Conservation (phyloP, 2,329 filamentous ascomycete genomes). For the Penicillium griseofulvum region DNA sequence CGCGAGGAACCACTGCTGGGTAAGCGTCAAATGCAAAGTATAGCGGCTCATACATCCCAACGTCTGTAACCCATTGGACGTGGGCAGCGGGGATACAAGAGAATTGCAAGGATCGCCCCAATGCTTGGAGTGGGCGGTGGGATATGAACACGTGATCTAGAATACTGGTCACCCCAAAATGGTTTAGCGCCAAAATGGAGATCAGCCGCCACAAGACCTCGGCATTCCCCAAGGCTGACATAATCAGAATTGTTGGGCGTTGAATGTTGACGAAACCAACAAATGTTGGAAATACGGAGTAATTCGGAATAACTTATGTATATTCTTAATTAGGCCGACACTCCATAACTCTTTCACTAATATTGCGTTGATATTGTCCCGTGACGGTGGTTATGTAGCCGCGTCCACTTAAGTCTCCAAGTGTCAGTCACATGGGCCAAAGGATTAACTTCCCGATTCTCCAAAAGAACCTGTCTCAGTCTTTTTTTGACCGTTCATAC, state of each 20-base stretch:
- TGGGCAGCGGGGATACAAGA: conserved; percentile 19
- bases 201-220: conserved; percentile 24
- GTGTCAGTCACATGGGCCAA: conserved; percentile 40
- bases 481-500: conserved; percentile 7
- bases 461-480: conserved; percentile 14
- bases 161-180: background rate
- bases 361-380: background rate
- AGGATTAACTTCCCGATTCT: conserved; percentile 26
- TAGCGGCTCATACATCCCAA: conserved; percentile 48
- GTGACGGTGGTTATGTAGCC: conserved; percentile 16
- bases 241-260: conserved; percentile 23
- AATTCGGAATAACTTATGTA: background rate
- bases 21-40: conserved; percentile 48
- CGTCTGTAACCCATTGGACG: conserved; percentile 36
- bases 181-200: conserved; percentile 12
- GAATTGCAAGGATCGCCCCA: conserved; percentile 1
- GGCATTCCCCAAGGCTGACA: conserved; percentile 17
- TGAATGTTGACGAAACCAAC: conserved; percentile 14
- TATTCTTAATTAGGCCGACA: background rate
- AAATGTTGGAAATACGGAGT: background rate
- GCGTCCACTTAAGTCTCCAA: conserved; percentile 16
- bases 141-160: background rate
- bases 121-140: conserved; percentile 5
- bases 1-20: conserved; percentile 45
- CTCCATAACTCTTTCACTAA: background rate